Base-by-base conservation (phyloP, 768 basidiomycete genomes). In the Leccinum sublutescens region DNA sequence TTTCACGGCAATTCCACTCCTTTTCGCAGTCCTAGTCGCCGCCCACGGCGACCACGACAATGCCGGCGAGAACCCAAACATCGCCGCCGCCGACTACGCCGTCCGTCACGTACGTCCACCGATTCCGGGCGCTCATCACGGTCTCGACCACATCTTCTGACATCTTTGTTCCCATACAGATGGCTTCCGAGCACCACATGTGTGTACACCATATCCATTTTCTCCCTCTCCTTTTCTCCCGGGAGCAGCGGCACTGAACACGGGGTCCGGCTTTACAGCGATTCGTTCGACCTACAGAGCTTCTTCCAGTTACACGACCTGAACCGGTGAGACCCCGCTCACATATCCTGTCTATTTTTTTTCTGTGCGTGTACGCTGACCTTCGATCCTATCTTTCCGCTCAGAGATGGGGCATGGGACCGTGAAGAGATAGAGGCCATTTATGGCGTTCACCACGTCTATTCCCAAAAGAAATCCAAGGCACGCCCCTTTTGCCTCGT, bases 291-390 rank as follows among this genome's bases (percentile, higher is more conserved):
- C 68, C 76, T 84, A 47, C 80, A 85, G 65, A 91, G 93, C 71
- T 99, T 99, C 84, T 96, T 97, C 82, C 87, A 90, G 61, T 78
- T 99, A 12, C 96, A 99, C 75, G 96, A 99, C 76, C 79, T 99
- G 58, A 86, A 98, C 75, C 78, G 85, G 89, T 88, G 61, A 62
- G 81, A 68, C 49, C 25, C 25, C 43, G 47, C 11, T 36, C 34
- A 23, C 43, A 7, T 36, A 9, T 7, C 12, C 15, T 3, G 5
- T 14, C n/a, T 40, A 40, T 36, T 9, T 25, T 38, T 47, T 29
- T 40, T 23, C 19, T 14, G 9, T 10, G 40, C n/a, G 40, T 14
- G 8, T 23, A 27, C 14, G 15, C 57, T 62, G 49, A 63, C 12
- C 5, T 33, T 11, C 29, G 45, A 47, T n/a, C 21, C 5, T 33